phyloP scores from a whole-genome alignment of 352 stramenopile genomes.

The Globisporangium takayamanum region DNA sequence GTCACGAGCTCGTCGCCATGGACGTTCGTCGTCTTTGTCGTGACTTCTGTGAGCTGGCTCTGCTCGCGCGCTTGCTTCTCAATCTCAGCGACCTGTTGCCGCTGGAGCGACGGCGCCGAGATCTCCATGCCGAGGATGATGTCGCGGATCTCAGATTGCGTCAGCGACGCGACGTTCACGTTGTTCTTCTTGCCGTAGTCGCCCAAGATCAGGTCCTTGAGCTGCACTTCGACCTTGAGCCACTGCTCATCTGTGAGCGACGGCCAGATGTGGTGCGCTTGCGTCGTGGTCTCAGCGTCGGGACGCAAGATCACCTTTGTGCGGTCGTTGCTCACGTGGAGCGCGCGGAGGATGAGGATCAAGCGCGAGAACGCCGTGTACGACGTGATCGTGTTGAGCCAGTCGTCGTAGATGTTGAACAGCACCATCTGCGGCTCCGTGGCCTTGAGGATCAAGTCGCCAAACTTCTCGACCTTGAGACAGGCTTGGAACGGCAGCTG shows the following conservation, averaged over 20 bases:
- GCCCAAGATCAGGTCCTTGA: constrained; percentile 99
- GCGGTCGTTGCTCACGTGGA: constrained; percentile 96
- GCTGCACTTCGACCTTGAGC: constrained; percentile 98
- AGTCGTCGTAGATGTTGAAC: constrained; percentile 99
- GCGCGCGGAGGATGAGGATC: constrained; percentile 97
- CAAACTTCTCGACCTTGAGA: constrained; percentile 99
- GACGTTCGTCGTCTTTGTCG: constrained; percentile 99
- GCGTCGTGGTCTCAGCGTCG: constrained; percentile 97
- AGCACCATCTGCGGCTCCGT: constrained; percentile 99
- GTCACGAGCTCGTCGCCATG: constrained; percentile 99
- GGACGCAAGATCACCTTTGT: constrained; percentile 97
- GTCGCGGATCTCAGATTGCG: constrained; percentile 99
- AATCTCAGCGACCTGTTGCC: constrained; percentile 99
- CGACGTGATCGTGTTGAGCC: constrained; percentile 99
- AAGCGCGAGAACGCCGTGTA: constrained; percentile 99
- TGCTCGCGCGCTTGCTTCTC: constrained; percentile 98
- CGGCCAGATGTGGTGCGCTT: constrained; percentile 99
- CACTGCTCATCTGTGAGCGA: constrained; percentile 98
- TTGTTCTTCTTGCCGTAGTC: constrained; percentile 99
- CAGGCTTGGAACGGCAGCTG: constrained; percentile 99
- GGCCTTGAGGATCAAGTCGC: constrained; percentile 98
- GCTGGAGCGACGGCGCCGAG: constrained; percentile 96
- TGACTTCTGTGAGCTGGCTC: constrained; percentile 97
- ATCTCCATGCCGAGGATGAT: constrained; percentile 99
- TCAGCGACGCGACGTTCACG: constrained; percentile 99